Evolutionary conservation across 2,329 filamentous ascomycete species (phyloP), one percentile per base, ranked within the genome.

Genomic region (Aspergillus carbonarius): DNA sequence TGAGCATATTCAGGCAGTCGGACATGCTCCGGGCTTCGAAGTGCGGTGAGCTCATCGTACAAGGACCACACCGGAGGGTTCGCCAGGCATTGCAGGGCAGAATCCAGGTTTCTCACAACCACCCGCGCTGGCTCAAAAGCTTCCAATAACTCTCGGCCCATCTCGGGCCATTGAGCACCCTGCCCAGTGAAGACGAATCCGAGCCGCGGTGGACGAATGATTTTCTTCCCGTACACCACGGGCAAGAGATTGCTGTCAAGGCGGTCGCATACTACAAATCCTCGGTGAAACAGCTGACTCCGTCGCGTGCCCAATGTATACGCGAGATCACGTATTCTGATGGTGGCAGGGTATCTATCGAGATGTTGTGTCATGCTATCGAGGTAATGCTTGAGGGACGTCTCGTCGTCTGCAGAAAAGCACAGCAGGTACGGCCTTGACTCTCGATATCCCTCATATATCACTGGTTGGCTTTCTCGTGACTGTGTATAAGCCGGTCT

Each of bases 171-270:
- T 32, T 69, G 68, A 0, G 66, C 61, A 4, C 68, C 68, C 35
- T 70, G 67, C 0, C 66, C 67, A 2, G 64, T 68, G 37, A 70
- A 70, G 7, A 68, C 47, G 20, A 61, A 59, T 10, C 8, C 30
- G 4, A 32, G 44, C 3, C 50, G 52, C 5, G 55, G 60, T 12
- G 27, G 17, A 5, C 39, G 25, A 5, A 20, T 37, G 7, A 12
- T 25, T 15, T 49, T 57, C 15, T 54, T 47, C n/a, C 48, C 50
- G 8, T 54, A 39, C 6, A 49, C 17, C 7, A 23, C 9, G 6
- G 18, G 4, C 9, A 17, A 3, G 3, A 20, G 23, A 18, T n/a
- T 10, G 12, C 23, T n/a, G 3, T 37, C 35, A 4, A 47, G 13
- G 2, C 37, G n/a, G 7, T 53, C 37, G 7, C 46, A 4, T 2